A percentile compares a stretch with the other conserved stretches of the same genome.
phyloP scores from a whole-genome alignment of 495 filamentous ascomycete genomes.

The Physcia stellaris region DNA sequence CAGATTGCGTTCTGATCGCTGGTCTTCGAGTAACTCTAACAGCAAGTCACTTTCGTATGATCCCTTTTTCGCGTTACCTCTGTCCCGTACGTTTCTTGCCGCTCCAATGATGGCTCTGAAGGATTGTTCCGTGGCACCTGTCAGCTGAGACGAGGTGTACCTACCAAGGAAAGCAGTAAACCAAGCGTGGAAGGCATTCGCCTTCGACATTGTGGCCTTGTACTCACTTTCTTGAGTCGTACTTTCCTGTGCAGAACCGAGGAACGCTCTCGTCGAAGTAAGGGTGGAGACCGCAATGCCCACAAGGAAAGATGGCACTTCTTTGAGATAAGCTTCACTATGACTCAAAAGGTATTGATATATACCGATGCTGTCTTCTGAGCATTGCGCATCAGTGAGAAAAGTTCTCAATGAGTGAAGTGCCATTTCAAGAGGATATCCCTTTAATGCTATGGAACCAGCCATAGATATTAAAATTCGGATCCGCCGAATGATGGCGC shows the following conservation, averaged over 20 bases:
- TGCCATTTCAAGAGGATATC: conserved; percentile 87
- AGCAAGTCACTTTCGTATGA: conserved; percentile 62
- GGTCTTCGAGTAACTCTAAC: conserved; percentile 59
- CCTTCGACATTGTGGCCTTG: conserved; percentile 50
- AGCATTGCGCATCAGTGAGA: conserved; percentile 67
- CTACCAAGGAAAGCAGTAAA: conserved; percentile 45
- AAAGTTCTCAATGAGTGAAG: conserved; percentile 69
- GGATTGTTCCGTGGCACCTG: conserved; percentile 29
- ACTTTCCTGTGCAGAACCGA: conserved; percentile 49
- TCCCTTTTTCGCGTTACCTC: conserved; percentile 44
- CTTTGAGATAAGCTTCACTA: conserved; percentile 49
- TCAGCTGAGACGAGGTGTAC: conserved; percentile 38
- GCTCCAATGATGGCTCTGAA: conserved; percentile 53
- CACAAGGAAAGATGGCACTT: conserved; percentile 58
- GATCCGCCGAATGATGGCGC: conserved; percentile 74
- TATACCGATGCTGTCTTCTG: conserved; percentile 83
- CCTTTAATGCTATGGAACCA: conserved; percentile 50
- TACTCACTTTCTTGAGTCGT: conserved; percentile 68
- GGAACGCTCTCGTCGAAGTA: conserved; percentile 58
- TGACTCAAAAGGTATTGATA: conserved; percentile 68
- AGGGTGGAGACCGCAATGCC: conserved; percentile 66
- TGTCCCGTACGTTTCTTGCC: conserved; percentile 40
- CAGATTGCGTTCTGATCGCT: conserved; percentile 41
- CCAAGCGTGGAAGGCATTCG: conserved; percentile 56
- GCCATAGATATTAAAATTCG: conserved; percentile 68